Percentiles rank a stretch among this genome's conserved stretches.
Conservation (phyloP, 2,329 filamentous ascomycete genomes). For the Exophiala alcalophila region DNA sequence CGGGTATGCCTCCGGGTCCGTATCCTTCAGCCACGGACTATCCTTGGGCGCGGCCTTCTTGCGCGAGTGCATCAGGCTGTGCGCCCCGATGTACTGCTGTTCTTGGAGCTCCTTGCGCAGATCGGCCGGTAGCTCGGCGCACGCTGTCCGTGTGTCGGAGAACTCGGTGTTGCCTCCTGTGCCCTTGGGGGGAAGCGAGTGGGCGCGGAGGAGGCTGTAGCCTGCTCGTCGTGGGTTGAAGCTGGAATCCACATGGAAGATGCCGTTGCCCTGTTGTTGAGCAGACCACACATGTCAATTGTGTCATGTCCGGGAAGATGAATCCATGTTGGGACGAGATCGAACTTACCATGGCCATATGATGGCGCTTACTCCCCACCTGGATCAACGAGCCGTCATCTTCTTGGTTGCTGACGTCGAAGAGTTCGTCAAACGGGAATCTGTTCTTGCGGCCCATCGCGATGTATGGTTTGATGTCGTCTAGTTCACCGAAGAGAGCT, state of each 20-base stretch:
- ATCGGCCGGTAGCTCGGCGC: constrained; percentile 43
- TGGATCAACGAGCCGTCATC: constrained; percentile 47
- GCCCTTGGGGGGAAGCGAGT: constrained; percentile 48
- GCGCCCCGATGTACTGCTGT: constrained; percentile 48
- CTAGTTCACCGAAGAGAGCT: constrained; percentile 52
- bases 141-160: constrained; percentile 54
- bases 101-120: constrained; percentile 37
- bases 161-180: constrained; percentile 54
- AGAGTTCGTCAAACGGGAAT: constrained; percentile 51
- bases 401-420: constrained; percentile 58
- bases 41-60: constrained; percentile 50
- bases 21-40: constrained; percentile 41
- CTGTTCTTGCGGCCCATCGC: constrained; percentile 47
- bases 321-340: not conserved
- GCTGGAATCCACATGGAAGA: constrained; percentile 56
- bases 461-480: constrained; percentile 53
- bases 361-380: constrained; percentile 41
- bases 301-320: not conserved
- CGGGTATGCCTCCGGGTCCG: constrained; percentile 41
- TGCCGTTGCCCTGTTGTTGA: constrained; percentile 43
- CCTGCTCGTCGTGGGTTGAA: constrained; percentile 56
- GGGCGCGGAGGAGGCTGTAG: constrained; percentile 53
- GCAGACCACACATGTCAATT: too few species aligned
- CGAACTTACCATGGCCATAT: constrained; percentile 40
- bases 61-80: constrained; percentile 53